Evolutionary conservation across 495 filamentous ascomycete genomes (phyloP).

Genomic region (Chaetomium fimeti): DNA sequence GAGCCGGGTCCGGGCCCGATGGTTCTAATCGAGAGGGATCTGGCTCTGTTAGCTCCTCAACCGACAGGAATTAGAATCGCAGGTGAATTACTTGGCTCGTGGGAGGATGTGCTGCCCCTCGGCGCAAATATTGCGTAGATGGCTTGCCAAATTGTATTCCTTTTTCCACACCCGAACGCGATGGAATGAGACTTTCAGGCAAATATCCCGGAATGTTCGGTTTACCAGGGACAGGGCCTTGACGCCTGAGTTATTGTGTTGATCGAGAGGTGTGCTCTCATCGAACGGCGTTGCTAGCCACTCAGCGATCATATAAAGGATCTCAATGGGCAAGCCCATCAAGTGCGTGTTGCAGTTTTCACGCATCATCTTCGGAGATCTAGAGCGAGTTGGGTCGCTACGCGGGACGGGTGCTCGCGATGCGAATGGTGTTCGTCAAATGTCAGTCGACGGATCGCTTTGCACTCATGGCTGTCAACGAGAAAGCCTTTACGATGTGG

Average conservation of each 20-base stretch:
- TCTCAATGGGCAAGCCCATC: conserved; percentile 3
- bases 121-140: background rate
- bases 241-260: background rate
- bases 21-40: background rate
- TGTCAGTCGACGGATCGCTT: no score
- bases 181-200: background rate
- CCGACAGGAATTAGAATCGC: no score
- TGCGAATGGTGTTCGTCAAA: no score
- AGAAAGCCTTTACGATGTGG: no score
- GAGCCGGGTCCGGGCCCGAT: background rate
- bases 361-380: no score
- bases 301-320: conserved; percentile 11
- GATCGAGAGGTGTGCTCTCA: conserved; percentile 9
- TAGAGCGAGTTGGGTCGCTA: background rate
- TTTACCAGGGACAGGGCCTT: conserved; percentile 5
- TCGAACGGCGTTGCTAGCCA: conserved; percentile 30
- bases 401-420: no score
- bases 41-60: background rate
- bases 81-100: background rate
- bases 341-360: background rate
- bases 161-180: conserved; percentile 1
- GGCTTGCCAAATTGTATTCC: background rate
- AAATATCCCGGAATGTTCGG: background rate
- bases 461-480: no score
- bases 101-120: background rate